Evolutionary conservation across 441 rosid genomes (phyloP), one percentile per base, ranked within the genome.

Genomic region (Gossypium laxum): DNA sequence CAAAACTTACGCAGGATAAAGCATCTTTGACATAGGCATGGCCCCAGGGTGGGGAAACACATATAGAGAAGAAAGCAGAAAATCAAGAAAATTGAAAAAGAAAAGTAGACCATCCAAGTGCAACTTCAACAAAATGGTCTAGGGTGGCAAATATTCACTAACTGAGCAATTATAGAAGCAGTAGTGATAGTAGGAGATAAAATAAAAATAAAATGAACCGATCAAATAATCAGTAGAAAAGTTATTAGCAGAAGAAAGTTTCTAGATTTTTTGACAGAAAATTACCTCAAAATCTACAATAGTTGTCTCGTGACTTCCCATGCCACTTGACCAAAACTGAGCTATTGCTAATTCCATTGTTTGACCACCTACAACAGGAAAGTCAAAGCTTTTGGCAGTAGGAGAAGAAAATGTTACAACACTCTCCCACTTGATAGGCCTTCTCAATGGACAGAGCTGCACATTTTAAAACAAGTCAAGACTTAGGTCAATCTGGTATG

Each of bases 241-340:
- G 10, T 48, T 30, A 7, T 21, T 14, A 54, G 18, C 19, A 14
- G 52, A 67, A 62, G 5, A n/a, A 58, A 51, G 22, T 59, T 30
- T 12, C 21, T 2, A 45, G 47, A 34, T 11, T 69, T 73, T 28
- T 45, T 8, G 3, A 14, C 56, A n/a, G 66, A 74, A 19, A 52
- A 38, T 32, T 87, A 95, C 99, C 98, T 95, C 95, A 86, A 95
- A 92, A 79, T 95, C 97, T 60, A 91, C 93, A 55, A 74, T 22
- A 67, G 99, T 79, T 38, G 81, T 82, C 82, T 92, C 96, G 72
- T 82, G 86, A 85, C 98, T 95, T 77, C 96, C 99, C 67, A 91
- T 82, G 78, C 99, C 99, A 79, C 99, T 95, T 64, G 97, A 88
- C 98, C 99, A 92, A 81, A 89, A 95, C 78, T 92, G 99, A 78